Conservation (phyloP, 768 basidiomycete species). For the Nidularia sp. region DNA sequence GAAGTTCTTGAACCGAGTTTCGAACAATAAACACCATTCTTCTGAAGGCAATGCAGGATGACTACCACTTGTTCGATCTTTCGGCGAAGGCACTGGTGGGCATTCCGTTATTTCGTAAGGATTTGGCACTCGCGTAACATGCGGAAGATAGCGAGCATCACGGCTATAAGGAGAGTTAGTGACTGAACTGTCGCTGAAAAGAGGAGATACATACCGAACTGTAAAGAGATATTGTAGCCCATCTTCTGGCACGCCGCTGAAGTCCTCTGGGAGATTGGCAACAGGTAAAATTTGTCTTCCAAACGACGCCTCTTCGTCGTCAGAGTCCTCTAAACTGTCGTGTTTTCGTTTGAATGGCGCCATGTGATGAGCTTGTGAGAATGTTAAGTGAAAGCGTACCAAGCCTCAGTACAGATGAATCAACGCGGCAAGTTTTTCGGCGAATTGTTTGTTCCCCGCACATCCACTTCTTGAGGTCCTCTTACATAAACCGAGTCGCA, state of each 20-base stretch:
- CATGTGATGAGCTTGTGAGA: slow-evolving; percentile 17
- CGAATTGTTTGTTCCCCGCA: too few species aligned
- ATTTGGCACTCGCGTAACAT: slow-evolving; percentile 59
- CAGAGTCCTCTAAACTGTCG: slow-evolving; percentile 43
- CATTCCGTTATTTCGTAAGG: slow-evolving; percentile 52
- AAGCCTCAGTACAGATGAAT: too few species aligned
- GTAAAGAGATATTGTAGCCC: slow-evolving; percentile 80
- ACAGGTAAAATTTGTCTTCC: slow-evolving; percentile 78
- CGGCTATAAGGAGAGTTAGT: slow-evolving; percentile 41
- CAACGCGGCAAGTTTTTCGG: too few species aligned
- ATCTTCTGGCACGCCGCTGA: slow-evolving; percentile 60
- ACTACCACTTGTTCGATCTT: slow-evolving; percentile 14
- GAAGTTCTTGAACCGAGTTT: slow-evolving; percentile 60
- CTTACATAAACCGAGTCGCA: too few species aligned
- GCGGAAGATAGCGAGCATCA: slow-evolving; percentile 64
- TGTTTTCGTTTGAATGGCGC: slow-evolving; percentile 51
- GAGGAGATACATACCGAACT: slow-evolving; percentile 51
- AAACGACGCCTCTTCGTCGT: slow-evolving; percentile 56
- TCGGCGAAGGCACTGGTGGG: slow-evolving; percentile 8
- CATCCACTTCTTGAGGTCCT: too few species aligned
- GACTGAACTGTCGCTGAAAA: background rate
- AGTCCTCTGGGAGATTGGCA: slow-evolving; percentile 72
- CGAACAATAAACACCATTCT: slow-evolving; percentile 62
- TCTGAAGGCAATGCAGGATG: slow-evolving; percentile 50
- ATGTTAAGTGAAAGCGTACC: too few species aligned